Evolutionary conservation across 169 alveolate species (phyloP).

Genomic region (Eimeria falciformis): DNA sequence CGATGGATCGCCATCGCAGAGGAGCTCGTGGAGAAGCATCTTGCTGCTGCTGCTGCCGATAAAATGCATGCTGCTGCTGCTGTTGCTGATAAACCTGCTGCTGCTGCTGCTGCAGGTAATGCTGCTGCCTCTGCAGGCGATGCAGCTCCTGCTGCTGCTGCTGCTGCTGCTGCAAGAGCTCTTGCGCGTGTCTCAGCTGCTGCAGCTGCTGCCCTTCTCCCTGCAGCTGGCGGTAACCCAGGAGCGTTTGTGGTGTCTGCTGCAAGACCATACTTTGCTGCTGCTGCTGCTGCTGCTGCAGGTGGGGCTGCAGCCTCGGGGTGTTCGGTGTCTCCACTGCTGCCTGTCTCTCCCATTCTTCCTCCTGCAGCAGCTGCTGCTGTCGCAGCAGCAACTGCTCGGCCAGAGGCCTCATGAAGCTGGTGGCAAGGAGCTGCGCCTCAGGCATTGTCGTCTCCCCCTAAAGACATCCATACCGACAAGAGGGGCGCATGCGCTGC

Average conservation of each 20-base stretch:
- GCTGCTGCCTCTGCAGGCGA: conserved; percentile 31
- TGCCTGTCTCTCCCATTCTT: neutral
- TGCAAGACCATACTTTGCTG: neutral
- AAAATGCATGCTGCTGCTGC: neutral
- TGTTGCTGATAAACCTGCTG: conserved; percentile 19
- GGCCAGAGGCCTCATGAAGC: conserved; percentile 52
- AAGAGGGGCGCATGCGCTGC: too few relatives aligned
- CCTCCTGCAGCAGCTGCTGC: conserved; percentile 67
- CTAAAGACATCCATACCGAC: too few relatives aligned
- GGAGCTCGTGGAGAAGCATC: conserved; percentile 25
- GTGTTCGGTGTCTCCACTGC: neutral
- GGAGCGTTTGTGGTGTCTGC: neutral
- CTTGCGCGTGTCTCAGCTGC: neutral
- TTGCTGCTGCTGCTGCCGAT: conserved; percentile 55
- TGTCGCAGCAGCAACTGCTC: conserved; percentile 69
- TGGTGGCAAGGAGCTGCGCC: conserved; percentile 37
- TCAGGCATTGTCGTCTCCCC: conserved; percentile 1
- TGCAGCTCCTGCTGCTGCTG: conserved; percentile 9
- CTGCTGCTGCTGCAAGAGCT: conserved; percentile 18
- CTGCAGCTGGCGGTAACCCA: neutral
- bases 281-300: conserved; percentile 23
- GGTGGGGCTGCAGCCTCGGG: conserved; percentile 13
- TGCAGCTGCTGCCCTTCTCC: neutral
- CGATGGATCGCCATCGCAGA: conserved; percentile 12
- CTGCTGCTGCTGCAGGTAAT: neutral